These are phyloP conservation scores for Phytopythium montanum DNA, from an alignment of 352 stramenopile genomes.

Conservation along the genomic window DNA sequence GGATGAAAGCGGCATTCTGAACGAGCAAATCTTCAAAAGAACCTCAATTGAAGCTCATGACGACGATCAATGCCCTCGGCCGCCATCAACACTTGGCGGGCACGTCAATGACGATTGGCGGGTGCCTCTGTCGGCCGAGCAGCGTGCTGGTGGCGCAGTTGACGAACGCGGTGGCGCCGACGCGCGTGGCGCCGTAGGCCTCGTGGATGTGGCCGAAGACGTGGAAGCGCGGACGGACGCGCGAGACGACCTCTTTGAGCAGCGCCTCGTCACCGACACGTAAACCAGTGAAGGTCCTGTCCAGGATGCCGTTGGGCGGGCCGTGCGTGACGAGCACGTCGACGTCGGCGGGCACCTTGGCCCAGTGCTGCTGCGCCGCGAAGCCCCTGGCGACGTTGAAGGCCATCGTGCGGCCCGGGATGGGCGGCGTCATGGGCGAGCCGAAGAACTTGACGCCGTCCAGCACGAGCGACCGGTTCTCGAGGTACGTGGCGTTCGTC, in stretches of 20 bases:
- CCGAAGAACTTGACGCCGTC: conserved; percentile 74
- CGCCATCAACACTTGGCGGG: conserved; percentile 39
- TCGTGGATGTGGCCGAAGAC: conserved; percentile 94
- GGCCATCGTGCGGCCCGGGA: conserved; percentile 59
- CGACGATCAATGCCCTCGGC: not conserved
- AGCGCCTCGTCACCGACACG: conserved; percentile 82
- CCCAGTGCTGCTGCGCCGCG: conserved; percentile 62
- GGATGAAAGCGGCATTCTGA: not conserved
- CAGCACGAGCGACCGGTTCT: conserved; percentile 66
- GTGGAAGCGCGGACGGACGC: conserved; percentile 78
- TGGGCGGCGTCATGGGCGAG: conserved; percentile 71
- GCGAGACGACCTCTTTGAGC: conserved; percentile 74
- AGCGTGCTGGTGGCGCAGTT: conserved; percentile 85
- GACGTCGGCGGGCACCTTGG: conserved; percentile 61
- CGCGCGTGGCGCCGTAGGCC: conserved; percentile 67
- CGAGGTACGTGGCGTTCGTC: conserved; percentile 71
- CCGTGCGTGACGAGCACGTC: conserved; percentile 90
- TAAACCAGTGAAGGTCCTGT: conserved; percentile 57
- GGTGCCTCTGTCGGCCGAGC: conserved; percentile 49
- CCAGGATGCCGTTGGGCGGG: conserved; percentile 82
- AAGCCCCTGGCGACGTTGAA: conserved; percentile 72
- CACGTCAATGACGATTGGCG: conserved; percentile 77
- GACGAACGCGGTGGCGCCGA: conserved; percentile 84
- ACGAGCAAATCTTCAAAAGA: not conserved
- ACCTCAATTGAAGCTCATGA: not conserved